Base-by-base conservation (phyloP, 768 basidiomycete species). In the Boletus huronensis region DNA sequence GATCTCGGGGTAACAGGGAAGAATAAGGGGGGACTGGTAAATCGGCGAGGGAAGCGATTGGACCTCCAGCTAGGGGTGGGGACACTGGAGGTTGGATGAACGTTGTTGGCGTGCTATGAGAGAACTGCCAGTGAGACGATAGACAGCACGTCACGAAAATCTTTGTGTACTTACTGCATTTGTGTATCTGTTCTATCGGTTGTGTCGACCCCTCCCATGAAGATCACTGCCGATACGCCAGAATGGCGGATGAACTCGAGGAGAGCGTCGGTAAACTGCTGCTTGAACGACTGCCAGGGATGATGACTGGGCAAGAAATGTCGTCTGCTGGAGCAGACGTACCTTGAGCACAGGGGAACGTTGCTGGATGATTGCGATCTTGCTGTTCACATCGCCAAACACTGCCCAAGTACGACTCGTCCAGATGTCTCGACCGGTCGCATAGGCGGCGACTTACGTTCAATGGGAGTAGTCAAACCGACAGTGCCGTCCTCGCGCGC, bases 331-430 rank as follows among this genome's bases (percentile, higher is more conserved):
- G 32, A 1, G 51, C 17, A 3, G 19, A 58, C 75, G 35, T 56
- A 88, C 91, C 76, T 89, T 89, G 52, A 93, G 69, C 3, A 82
- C 82, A 16, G 90, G 91, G 19, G 91, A 91, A 53, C 89, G 74
- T 62, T 93, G 90, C 63, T 91, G 91, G 17, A 93, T 67, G 44
- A 90, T 74, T 35, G 82, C 74, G n/a, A 92, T 54, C 42, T 78
- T 68, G 47, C 70, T 59, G 5, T 73, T 75, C 31, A 74, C 64
- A 42, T 74, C 76, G 7, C 87, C 85, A 61, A 84, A 92, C 8
- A 93, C 90, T 92, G 62, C 0, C 25, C 21, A 25, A 32, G 46
- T 11, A 41, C 36, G 28, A 56, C 39, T 50, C 45, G 51, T 52
- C 36, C 31, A 41, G 32, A 41, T 10, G 29, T 32, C 40, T 39